Evolutionary conservation across 139 green algal species (phyloP), one percentile per base, ranked within the genome.

Genomic region (Micractinium sp.): DNA sequence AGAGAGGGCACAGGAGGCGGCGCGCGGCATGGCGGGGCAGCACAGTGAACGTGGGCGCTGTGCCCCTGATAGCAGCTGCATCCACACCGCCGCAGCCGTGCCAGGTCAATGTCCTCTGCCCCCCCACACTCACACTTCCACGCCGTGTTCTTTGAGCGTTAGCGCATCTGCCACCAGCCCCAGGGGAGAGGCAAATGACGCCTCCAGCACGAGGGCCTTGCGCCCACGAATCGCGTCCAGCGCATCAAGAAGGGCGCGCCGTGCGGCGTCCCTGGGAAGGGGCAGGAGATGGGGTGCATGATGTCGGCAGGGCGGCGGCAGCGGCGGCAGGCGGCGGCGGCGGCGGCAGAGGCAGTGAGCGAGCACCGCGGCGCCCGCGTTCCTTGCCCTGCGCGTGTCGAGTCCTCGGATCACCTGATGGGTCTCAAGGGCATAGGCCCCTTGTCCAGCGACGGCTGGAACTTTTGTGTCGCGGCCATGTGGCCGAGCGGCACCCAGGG

Each of bases 161-260:
- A 96, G 82, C 3, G 90, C 90, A 9, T 96, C 91, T 19, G 95
- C 96, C 35, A 99, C 91, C 29, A 98, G 90, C 18, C 93, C 90
- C 53, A 99, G 92, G 5, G 96, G 95, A 1, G 95, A 93, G 63
- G 89, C 95, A 56, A 99, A 87, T 1, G 88, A 90, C 0, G 93
- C 92, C 88, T 99, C 97, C 38, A 99, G 92, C 27, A 99, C 91
- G 63, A 99, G 91, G 7, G 94, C 93, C 92, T 99, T 99, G 88
- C 93, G 95, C n/a, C 96, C 96, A 14, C 94, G 94, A 15, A 93
- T 95, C 74, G 91, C 93, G 90, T 98, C 95, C 0, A 98, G 78
- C 3, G 93, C 75, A 39, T 96, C 95, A 1, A 98, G 76, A 25
- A 98, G 89, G 23, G 92, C 80, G n/a, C 89, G 92, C 12, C 94